These are phyloP conservation scores for Paramecium sexaurelia DNA, from an alignment of 73 alveolate species.

Conservation along the genomic window DNA sequence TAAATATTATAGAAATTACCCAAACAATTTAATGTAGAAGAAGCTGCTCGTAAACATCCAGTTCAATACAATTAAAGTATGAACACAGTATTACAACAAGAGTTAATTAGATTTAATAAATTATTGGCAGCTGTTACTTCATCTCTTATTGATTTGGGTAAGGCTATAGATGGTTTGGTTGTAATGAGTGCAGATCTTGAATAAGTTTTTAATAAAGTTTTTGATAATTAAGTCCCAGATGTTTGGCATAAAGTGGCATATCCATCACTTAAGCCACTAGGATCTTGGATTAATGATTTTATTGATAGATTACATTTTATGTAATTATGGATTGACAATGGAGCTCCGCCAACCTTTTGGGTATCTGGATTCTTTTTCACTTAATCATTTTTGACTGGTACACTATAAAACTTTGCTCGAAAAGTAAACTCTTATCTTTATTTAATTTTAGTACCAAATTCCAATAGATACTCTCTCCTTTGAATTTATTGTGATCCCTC, in stretches of 20 bases:
- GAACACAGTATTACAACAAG: conserved; percentile 97
- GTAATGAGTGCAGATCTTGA: conserved; percentile 96
- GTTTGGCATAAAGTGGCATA: conserved; percentile 90
- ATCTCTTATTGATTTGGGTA: conserved; percentile 86
- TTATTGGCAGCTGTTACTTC: conserved; percentile 85
- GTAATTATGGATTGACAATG: conserved; percentile 98
- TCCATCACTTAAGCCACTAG: conserved; percentile 99
- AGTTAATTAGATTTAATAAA: conserved; percentile 95
- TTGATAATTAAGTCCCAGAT: conserved; percentile 94
- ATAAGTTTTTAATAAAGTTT: conserved; percentile 87
- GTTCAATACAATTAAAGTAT: conserved; percentile 91
- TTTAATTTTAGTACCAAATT: conserved; percentile 87
- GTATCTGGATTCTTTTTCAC: conserved; percentile 99
- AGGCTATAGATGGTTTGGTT: conserved; percentile 98
- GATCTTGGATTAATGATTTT: conserved; percentile 99
- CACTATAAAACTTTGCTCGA: conserved; percentile 96
- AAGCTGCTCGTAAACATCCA: conserved; percentile 95
- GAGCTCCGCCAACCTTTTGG: conserved; percentile 99
- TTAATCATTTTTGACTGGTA: conserved; percentile 99
- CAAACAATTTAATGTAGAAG: conserved; percentile 89
- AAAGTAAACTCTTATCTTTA: conserved; percentile 68
- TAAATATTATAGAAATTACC: conserved; percentile 92
- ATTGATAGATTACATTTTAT: conserved; percentile 96
- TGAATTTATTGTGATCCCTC: conserved; percentile 92
- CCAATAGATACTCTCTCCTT: conserved; percentile 94